A percentile compares a stretch with the other conserved stretches of the same genome.
These are phyloP conservation scores for Fusarium sp. DNA, from an alignment of 2,329 filamentous ascomycete species.

Conservation along the genomic window DNA sequence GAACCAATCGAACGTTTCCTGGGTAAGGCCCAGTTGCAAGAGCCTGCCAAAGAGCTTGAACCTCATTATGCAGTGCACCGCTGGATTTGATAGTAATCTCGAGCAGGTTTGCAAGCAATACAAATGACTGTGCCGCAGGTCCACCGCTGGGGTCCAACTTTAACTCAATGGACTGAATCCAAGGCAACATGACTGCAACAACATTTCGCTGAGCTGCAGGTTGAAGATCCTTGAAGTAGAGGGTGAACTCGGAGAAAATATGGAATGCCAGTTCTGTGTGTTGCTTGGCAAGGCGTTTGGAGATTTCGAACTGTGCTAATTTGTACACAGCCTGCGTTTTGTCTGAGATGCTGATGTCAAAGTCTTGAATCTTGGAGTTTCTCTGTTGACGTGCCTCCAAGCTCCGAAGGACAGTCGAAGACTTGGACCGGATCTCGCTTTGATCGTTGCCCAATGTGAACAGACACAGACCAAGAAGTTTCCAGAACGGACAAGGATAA, in stretches of 20 bases:
- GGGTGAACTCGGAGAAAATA: constrained; percentile 94
- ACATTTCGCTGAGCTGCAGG: constrained; percentile 90
- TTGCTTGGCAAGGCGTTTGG: constrained; percentile 86
- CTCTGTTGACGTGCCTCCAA: constrained; percentile 81
- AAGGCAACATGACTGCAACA: constrained; percentile 92
- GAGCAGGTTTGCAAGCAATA: constrained; percentile 91
- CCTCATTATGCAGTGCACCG: constrained; percentile 90
- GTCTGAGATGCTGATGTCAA: constrained; percentile 97
- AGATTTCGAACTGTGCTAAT: constrained; percentile 95
- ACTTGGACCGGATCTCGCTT: constrained; percentile 88
- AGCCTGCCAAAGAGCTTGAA: constrained; percentile 97
- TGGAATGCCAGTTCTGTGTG: constrained; percentile 91
- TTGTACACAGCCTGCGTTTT: constrained; percentile 99
- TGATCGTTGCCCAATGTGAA: constrained; percentile 94
- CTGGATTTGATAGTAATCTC: constrained; percentile 96
- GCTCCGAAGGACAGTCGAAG: constrained; percentile 79
- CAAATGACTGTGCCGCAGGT: constrained; percentile 90
- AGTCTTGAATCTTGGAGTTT: constrained; percentile 93
- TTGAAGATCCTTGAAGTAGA: constrained; percentile 89
- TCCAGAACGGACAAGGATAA: constrained; percentile 89
- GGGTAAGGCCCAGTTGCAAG: constrained; percentile 91
- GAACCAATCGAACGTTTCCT: constrained; percentile 91
- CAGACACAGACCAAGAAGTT: constrained; percentile 84
- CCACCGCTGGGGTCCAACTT: constrained; percentile 92
- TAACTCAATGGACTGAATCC: constrained; percentile 94